Evolutionary conservation across 352 stramenopile species (phyloP).

Genomic region (Pythium coloratum): DNA sequence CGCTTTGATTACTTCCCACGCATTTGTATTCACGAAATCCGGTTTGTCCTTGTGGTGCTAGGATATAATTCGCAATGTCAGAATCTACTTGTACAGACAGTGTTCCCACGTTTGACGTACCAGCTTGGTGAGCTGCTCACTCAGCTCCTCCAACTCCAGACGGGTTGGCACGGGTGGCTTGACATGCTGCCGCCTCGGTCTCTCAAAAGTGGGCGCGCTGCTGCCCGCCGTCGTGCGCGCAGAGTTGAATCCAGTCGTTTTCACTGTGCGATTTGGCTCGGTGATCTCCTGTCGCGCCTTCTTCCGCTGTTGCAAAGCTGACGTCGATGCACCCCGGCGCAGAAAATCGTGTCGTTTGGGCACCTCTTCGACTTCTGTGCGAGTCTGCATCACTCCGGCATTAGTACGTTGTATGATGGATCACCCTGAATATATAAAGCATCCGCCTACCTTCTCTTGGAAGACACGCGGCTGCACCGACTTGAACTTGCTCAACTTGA

Average conservation of each 20-base stretch:
- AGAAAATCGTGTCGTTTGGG: slow-evolving; percentile 27
- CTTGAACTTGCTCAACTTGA: slow-evolving; percentile 75
- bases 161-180: slow-evolving; percentile 26
- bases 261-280: neutral
- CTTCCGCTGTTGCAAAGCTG: slow-evolving; percentile 5
- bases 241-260: neutral
- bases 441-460: slow-evolving; percentile 32
- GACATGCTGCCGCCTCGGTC: slow-evolving; percentile 14
- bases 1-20: slow-evolving; percentile 75
- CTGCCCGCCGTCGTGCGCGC: slow-evolving; percentile 1
- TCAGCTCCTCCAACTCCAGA: slow-evolving; percentile 26
- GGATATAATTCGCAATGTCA: slow-evolving; percentile 3
- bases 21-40: slow-evolving; percentile 74
- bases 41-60: slow-evolving; percentile 59
- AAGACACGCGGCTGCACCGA: slow-evolving; percentile 49
- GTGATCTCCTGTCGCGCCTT: neutral
- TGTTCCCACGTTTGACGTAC: slow-evolving; percentile 8
- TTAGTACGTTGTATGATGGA: neutral
- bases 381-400: neutral
- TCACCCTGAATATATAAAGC: too few species aligned
- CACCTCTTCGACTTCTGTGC: slow-evolving; percentile 8
- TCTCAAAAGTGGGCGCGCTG: neutral
- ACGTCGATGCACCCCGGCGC: slow-evolving; percentile 15
- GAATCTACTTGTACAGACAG: neutral
- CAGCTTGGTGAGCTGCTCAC: slow-evolving; percentile 22